Evolutionary conservation across 192 early-diverging fungal species (phyloP).

Genomic region (Phycomyces nitens): DNA sequence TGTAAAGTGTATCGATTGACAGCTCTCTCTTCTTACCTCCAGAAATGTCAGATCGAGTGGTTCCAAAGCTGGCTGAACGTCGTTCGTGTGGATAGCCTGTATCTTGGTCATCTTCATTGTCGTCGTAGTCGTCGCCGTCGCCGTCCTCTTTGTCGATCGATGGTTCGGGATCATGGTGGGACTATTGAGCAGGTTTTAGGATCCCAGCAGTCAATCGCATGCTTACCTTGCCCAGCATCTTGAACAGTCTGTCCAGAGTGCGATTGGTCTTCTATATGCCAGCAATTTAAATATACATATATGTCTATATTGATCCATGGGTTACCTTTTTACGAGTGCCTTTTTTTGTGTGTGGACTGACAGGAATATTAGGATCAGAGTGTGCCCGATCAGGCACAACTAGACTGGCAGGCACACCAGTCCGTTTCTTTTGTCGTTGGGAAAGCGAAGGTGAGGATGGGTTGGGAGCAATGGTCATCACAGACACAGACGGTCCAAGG

Average conservation of each 20-base stretch:
- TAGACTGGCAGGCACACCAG: background rate
- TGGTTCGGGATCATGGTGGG: background rate
- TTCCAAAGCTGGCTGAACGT: background rate
- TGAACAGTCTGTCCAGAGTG: background rate
- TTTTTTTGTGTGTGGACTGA: background rate
- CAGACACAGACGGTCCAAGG: background rate
- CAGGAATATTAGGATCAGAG: background rate
- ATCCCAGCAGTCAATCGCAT: background rate
- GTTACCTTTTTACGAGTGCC: background rate
- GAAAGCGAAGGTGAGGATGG: background rate
- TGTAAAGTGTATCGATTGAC: background rate
- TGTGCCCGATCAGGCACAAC: background rate
- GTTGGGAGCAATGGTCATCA: background rate
- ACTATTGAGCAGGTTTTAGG: background rate
- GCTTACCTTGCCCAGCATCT: background rate
- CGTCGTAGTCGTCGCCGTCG: too few species aligned
- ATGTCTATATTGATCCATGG: background rate
- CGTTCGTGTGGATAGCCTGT: background rate
- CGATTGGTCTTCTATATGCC: background rate
- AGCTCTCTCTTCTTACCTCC: background rate
- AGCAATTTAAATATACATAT: background rate
- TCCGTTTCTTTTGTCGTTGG: background rate
- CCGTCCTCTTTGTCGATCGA: background rate
- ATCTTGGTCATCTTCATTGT: too few species aligned
- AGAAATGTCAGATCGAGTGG: conserved; percentile 1